Evolutionary conservation across 2,329 filamentous ascomycete species (phyloP).

Genomic region (Penicillium glabrum): DNA sequence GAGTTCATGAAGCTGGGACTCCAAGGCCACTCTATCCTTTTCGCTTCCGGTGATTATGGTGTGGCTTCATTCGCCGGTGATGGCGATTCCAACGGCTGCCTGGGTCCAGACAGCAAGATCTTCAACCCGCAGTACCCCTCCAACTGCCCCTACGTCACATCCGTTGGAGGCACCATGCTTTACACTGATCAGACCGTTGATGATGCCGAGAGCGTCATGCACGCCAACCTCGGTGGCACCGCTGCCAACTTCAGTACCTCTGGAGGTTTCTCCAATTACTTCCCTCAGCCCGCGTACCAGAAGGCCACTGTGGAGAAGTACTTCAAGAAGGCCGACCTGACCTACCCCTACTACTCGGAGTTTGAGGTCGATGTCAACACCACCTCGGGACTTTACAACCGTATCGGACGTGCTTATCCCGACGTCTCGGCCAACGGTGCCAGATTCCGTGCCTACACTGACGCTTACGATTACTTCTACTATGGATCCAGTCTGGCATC

Average conservation of each 20-base stretch:
- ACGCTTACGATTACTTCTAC: slow-evolving; percentile 19
- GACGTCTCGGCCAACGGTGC: slow-evolving; percentile 50
- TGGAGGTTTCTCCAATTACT: slow-evolving; percentile 51
- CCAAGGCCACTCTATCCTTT: slow-evolving; percentile 32
- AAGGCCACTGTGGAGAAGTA: slow-evolving; percentile 42
- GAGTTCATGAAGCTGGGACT: slow-evolving; percentile 54
- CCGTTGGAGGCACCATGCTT: slow-evolving; percentile 44
- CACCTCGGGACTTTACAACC: slow-evolving; percentile 45
- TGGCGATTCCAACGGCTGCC: slow-evolving; percentile 36
- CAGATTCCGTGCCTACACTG: slow-evolving; percentile 24
- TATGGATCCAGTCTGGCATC: slow-evolving; percentile 30
- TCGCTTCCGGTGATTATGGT: slow-evolving; percentile 33
- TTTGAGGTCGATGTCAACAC: slow-evolving; percentile 36
- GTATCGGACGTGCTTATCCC: slow-evolving; percentile 49
- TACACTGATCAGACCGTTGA: slow-evolving; percentile 27
- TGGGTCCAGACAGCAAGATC: slow-evolving; percentile 41
- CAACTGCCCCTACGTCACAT: slow-evolving; percentile 54
- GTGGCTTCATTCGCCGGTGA: slow-evolving; percentile 40
- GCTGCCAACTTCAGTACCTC: slow-evolving; percentile 39
- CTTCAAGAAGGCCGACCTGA: slow-evolving; percentile 33
- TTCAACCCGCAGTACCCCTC: slow-evolving; percentile 53
- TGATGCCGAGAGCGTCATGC: slow-evolving; percentile 31
- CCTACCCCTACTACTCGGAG: slow-evolving; percentile 32
- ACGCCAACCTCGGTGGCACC: slow-evolving; percentile 29
- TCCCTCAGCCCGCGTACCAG: slow-evolving; percentile 46